Percentiles rank a stretch among this genome's conserved stretches.
Evolutionary conservation across 2,329 filamentous ascomycete species (phyloP).

Genomic region (Aureobasidium sp.): DNA sequence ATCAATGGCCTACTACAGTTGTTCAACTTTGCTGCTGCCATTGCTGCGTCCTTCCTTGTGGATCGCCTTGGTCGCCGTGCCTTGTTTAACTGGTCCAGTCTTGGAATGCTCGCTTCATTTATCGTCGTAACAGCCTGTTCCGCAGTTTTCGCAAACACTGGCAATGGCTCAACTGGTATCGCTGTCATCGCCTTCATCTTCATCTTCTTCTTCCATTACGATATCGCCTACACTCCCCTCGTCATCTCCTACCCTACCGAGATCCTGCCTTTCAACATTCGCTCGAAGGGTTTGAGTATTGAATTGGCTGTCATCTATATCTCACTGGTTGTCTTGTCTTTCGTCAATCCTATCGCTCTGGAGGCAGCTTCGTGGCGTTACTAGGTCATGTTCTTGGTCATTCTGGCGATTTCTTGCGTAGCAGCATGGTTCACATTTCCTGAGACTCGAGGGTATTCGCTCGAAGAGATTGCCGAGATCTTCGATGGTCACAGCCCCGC

Average conservation of each 20-base stretch:
- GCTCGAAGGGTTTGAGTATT: background rate
- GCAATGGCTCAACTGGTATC: constrained; percentile 32
- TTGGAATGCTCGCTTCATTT: constrained; percentile 38
- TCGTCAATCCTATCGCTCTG: constrained; percentile 6
- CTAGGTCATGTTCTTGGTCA: too few relatives aligned
- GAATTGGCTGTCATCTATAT: background rate
- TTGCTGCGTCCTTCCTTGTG: constrained; percentile 47
- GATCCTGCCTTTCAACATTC: background rate
- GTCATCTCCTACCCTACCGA: background rate
- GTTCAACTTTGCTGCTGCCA: constrained; percentile 61
- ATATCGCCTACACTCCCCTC: background rate
- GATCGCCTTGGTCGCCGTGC: constrained; percentile 35
- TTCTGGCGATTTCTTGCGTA: too few relatives aligned
- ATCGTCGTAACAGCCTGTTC: constrained; percentile 32
- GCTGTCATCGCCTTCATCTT: constrained; percentile 22
- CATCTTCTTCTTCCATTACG: background rate
- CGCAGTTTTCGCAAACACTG: constrained; percentile 55
- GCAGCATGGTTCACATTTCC: too few relatives aligned
- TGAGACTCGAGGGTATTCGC: too few relatives aligned
- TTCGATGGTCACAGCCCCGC: too few relatives aligned
- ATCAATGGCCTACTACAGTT: constrained; percentile 63
- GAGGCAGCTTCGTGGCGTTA: too few relatives aligned
- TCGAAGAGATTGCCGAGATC: too few relatives aligned
- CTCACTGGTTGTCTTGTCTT: background rate
- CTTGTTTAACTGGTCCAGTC: constrained; percentile 35